phyloP scores from a whole-genome alignment of 179 eudicot species.

The Pouteria campechiana region DNA sequence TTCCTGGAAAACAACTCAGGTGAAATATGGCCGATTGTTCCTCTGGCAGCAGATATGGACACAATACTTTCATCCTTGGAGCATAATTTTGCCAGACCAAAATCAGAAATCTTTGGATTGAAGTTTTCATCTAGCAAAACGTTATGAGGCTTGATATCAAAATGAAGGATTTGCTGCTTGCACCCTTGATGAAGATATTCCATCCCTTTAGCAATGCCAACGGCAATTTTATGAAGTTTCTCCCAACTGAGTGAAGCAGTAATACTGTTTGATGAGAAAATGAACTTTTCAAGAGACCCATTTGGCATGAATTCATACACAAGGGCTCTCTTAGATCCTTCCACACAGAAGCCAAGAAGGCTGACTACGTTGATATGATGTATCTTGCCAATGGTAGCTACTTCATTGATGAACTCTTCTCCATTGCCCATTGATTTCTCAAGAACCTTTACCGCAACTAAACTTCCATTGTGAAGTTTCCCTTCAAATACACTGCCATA shows the following conservation, averaged over 20 bases:
- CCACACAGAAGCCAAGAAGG: conserved; percentile 23
- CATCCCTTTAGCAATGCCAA: conserved; percentile 23
- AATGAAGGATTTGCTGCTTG: conserved; percentile 20
- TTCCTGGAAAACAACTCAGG: conserved; percentile 16
- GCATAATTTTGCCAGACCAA: conserved; percentile 22
- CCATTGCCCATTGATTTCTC: conserved; percentile 11
- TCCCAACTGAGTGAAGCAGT: conserved; percentile 14
- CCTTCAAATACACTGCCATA: conserved; percentile 25
- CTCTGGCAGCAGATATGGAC: conserved; percentile 19
- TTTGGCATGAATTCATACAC: conserved; percentile 21
- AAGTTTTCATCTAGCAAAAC: conserved; percentile 18
- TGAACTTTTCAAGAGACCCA: conserved; percentile 10
- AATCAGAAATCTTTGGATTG: conserved; percentile 24
- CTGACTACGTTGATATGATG: conserved; percentile 28
- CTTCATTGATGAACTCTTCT: conserved; percentile 28
- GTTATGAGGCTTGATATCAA: conserved; percentile 25
- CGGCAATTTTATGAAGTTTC: conserved; percentile 13
- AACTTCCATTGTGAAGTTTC: conserved; percentile 12
- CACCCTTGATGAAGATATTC: conserved; percentile 27
- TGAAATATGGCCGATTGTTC: conserved; percentile 18
- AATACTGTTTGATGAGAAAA: background rate
- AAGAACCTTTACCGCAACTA: conserved; percentile 23
- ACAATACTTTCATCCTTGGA: conserved; percentile 16
- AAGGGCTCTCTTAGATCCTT: conserved; percentile 16
- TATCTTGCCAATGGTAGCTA: conserved; percentile 15